phyloP scores from a whole-genome alignment of 106 monocot genomes.

The Dactylorhiza incarnata region DNA sequence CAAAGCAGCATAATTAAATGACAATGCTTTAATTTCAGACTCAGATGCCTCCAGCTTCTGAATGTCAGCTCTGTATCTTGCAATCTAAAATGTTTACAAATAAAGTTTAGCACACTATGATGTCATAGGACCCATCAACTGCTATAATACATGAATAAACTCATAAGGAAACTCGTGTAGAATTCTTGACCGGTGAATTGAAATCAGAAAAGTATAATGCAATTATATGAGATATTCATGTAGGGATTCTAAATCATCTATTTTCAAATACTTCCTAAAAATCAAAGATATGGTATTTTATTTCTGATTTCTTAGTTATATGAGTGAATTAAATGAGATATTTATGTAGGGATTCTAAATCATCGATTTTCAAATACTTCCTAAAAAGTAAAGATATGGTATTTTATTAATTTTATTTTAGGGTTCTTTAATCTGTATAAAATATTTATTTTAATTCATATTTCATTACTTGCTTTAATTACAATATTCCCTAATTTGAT shows the following conservation, averaged over 20 bases:
- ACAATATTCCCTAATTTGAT: too few species aligned
- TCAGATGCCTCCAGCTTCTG: slow-evolving; percentile 77
- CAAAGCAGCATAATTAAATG: slow-evolving; percentile 77
- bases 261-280: neutral
- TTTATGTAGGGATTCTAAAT: too few species aligned
- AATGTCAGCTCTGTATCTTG: slow-evolving; percentile 64
- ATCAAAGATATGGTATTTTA: neutral
- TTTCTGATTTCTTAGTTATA: too few species aligned
- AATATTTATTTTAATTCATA: too few species aligned
- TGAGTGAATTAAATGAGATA: too few species aligned
- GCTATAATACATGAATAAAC: neutral
- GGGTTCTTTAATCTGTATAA: too few species aligned
- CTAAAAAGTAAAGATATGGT: too few species aligned
- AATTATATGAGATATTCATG: neutral
- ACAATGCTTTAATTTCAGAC: slow-evolving; percentile 80
- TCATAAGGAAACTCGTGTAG: neutral
- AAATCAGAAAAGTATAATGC: neutral
- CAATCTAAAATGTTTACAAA: slow-evolving; percentile 26
- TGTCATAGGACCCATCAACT: neutral
- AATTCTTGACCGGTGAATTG: neutral
- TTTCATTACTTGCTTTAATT: too few species aligned
- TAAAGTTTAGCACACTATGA: neutral
- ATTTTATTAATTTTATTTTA: too few species aligned
- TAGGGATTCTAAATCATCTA: too few species aligned
- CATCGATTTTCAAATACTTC: too few species aligned